Evolutionary conservation across 129 eudicot genomes (phyloP), one percentile per base, ranked within the genome.

Genomic region (Scalesia atractyloides): DNA sequence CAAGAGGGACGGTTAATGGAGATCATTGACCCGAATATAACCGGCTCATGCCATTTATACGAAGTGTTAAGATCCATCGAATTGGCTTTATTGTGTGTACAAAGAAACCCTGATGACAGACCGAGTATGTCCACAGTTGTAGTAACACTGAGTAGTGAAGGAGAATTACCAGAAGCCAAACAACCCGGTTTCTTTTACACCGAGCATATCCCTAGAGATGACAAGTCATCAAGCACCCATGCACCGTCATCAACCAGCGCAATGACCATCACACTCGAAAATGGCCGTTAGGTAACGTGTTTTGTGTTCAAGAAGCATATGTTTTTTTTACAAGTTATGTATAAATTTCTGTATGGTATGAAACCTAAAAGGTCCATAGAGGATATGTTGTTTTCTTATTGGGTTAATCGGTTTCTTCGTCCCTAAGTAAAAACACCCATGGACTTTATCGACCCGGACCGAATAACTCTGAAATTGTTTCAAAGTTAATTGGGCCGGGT

Each of bases 161-260:
- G 64, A 7, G 77, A 58, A 33, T 47, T 83, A 15, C 86, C 84
- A 18, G 64, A 66, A 53, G 80, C 86, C 12, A 80, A 81, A 41
- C 78, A 83, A 15, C 91, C 91, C 34, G 91, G 86, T 56, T 86
- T 83, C 71, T 81, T 68, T 51, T 78, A 71, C 72, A 79, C 75
- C 1, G 83, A 78, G 50, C 82, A 78, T 47, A 46, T 30, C 18
- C 73, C 82, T 41, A 73, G 77, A 76, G 79, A 82, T 8, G 68
- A 71, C 18, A 43, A 2, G 15, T 75, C 84, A 8, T 80, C 79
- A 19, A 80, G 57, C 49, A 69, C 43, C 9, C 61, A 44, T 69
- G 67, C 62, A 34, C 73, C 62, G 10, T 52, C 37, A 41, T 53
- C 76, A 44, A 75, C 68, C 14, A 34, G 33, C 13, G 80, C 66